Conservation (phyloP, 805 yeast genomes). For the Clavispora phyllophila region DNA sequence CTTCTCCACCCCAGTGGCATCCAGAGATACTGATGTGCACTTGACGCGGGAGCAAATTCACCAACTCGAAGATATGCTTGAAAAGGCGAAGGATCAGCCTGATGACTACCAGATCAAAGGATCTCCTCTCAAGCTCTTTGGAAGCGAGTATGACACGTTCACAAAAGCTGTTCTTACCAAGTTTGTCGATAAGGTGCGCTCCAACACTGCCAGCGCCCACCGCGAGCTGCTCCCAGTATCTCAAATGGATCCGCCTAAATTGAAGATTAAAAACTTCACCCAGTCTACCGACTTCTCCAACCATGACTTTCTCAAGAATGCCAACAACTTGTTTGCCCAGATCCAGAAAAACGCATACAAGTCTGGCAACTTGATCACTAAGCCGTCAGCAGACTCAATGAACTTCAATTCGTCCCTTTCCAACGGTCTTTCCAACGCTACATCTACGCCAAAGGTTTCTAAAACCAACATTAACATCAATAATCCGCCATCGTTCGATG, state of each 20-base stretch:
- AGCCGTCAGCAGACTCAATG: constrained; percentile 1
- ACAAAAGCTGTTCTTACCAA: constrained; percentile 26
- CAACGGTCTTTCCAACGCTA: constrained; percentile 22
- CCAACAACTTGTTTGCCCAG: constrained; percentile 34
- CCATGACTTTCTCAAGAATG: constrained; percentile 33
- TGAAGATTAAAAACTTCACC: constrained; percentile 28
- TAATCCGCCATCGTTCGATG: constrained; percentile 3
- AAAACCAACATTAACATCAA: constrained; percentile 8
- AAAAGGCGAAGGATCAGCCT: constrained; percentile 18
- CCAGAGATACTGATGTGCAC: constrained; percentile 12
- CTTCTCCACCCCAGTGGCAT: constrained; percentile 31
- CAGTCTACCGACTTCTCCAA: constrained; percentile 30
- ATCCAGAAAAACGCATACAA: constrained; percentile 30
- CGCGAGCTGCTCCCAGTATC: constrained; percentile 2
- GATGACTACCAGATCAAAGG: constrained; percentile 17
- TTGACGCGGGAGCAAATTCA: constrained; percentile 17
- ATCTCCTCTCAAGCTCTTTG: constrained; percentile 39
- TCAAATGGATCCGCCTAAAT: constrained; percentile 8
- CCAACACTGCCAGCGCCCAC: constrained; percentile 15
- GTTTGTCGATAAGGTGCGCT: constrained; percentile 15
- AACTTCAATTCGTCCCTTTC: constrained; percentile 6
- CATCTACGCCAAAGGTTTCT: constrained; percentile 35
- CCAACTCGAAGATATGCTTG: constrained; percentile 21
- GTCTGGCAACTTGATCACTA: constrained; percentile 2
- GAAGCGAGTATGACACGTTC: constrained; percentile 36